Evolutionary conservation across 1,284 basidiomycete species (phyloP), one percentile per base, ranked within the genome.

Genomic region (Irpex lacteus): DNA sequence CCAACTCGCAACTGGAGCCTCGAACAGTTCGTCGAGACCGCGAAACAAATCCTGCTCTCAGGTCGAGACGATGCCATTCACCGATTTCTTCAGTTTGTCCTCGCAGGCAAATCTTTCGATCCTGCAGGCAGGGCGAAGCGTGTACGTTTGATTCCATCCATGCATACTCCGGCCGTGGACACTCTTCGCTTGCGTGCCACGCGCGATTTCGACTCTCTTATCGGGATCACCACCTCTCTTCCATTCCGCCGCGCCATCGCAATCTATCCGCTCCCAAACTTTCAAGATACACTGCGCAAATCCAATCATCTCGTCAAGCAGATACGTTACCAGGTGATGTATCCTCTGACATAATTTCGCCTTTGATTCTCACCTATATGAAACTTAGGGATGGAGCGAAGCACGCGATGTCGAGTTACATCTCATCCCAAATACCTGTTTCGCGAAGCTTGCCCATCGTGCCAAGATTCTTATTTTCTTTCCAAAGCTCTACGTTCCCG

Each of bases 171-270:
- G 8, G 15, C 7, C 7, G 15, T n/a, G 6, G n/a, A 21, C 6
- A n/a, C n/a, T 7, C 49, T 32, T 26, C 8, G 7, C 55, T 18
- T 15, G 15, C 32, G 15, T 59, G 13, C 47, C n/a, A 49, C 50
- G n/a, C 60, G 63, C 11, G 63, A 64, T 54, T 60, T 37, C 21
- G 63, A 64, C 52, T 64, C 63, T 37, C 13, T 61, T 15, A 61
- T 64, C 11, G 63, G 60, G 5, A 26, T 61, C 26, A 61, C 63
- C 26, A 11, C 9, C 4, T 47, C 19, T 11, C 47, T 64, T 8
- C 63, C 63, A 8, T 64, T 56, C 15, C 32, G 32, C 8, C n/a
- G 5, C 8, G n/a, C 50, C 4, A 40, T 64, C 36, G 7, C 60
- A 6, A 18, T 64, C 21, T 64, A 61, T 34, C 63, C 63, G 11